A percentile compares a stretch with the other conserved stretches of the same genome.
These are phyloP conservation scores for Apium graveolens DNA, from an alignment of 129 eudicot genomes.

Conservation along the genomic window DNA sequence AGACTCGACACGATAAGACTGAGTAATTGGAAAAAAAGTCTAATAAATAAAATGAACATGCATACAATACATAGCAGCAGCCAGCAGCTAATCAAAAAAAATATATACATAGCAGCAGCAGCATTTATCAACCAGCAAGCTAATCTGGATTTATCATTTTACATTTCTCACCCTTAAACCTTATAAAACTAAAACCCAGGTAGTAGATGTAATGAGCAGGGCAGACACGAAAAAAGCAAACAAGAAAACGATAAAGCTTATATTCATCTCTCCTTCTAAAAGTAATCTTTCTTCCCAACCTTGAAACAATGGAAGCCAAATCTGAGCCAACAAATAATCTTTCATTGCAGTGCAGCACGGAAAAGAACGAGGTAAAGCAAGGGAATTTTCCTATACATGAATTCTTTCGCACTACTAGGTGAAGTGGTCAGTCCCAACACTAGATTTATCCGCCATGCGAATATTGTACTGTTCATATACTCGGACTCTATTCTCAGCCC, in stretches of 20 bases:
- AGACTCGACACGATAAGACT: no score
- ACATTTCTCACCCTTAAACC: slow-evolving; percentile 44
- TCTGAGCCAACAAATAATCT: slow-evolving; percentile 27
- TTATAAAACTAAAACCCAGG: slow-evolving; percentile 8
- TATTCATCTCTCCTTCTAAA: slow-evolving; percentile 18
- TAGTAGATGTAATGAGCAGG: slow-evolving; percentile 16
- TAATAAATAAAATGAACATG: no score
- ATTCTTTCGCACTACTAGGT: slow-evolving; percentile 31
- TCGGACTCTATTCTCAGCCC: slow-evolving; percentile 87
- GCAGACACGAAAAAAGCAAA: neutral
- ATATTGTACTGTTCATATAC: slow-evolving; percentile 79
- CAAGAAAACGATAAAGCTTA: slow-evolving; percentile 22
- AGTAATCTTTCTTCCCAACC: slow-evolving; percentile 28
- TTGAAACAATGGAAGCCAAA: slow-evolving; percentile 27
- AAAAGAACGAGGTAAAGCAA: slow-evolving; percentile 3
- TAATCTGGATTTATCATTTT: slow-evolving; percentile 28
- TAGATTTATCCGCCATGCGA: slow-evolving; percentile 74
- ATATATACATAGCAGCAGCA: slow-evolving; percentile 36
- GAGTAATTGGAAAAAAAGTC: no score
- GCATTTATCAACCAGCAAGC: slow-evolving; percentile 39
- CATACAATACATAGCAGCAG: no score
- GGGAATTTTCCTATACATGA: slow-evolving; percentile 31
- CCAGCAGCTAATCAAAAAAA: no score
- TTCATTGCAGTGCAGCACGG: slow-evolving; percentile 5
- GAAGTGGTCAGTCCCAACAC: slow-evolving; percentile 56